phyloP scores from a whole-genome alignment of 768 basidiomycete genomes.

The Boletus coccyginus region DNA sequence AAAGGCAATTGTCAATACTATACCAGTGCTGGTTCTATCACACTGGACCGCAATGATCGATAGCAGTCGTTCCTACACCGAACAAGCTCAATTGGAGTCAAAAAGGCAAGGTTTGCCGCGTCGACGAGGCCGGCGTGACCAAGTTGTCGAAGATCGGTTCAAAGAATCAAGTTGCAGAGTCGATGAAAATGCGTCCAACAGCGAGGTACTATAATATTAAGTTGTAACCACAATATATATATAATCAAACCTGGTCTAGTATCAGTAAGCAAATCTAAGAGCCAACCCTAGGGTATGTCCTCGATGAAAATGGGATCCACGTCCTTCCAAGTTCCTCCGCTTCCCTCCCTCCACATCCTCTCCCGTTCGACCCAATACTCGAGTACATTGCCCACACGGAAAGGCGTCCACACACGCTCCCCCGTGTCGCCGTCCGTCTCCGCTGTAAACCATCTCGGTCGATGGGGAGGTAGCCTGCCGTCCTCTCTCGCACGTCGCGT shows the following conservation, averaged over 20 bases:
- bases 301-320: conserved; percentile 85
- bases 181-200: too few relatives aligned
- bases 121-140: too few relatives aligned
- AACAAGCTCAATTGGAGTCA: too few relatives aligned
- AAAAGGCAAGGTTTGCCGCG: too few relatives aligned
- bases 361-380: conserved; percentile 88
- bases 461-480: conserved; percentile 67
- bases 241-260: conserved; percentile 4
- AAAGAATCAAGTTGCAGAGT: too few relatives aligned
- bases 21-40: too few relatives aligned
- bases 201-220: neutral
- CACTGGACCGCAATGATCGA: too few relatives aligned
- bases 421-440: conserved; percentile 86
- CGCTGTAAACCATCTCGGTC: conserved; percentile 84
- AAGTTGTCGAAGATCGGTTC: too few relatives aligned
- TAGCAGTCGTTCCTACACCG: too few relatives aligned
- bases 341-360: conserved; percentile 48
- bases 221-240: neutral
- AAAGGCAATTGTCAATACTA: too few relatives aligned
- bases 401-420: conserved; percentile 84
- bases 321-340: conserved; percentile 47
- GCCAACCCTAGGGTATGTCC: conserved; percentile 32
- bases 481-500: conserved; percentile 75
- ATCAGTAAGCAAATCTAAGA: neutral
- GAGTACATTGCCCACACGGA: conserved; percentile 46